Evolutionary conservation across 2,329 filamentous ascomycete genomes (phyloP).

Genomic region (Exserohilum rostratum): DNA sequence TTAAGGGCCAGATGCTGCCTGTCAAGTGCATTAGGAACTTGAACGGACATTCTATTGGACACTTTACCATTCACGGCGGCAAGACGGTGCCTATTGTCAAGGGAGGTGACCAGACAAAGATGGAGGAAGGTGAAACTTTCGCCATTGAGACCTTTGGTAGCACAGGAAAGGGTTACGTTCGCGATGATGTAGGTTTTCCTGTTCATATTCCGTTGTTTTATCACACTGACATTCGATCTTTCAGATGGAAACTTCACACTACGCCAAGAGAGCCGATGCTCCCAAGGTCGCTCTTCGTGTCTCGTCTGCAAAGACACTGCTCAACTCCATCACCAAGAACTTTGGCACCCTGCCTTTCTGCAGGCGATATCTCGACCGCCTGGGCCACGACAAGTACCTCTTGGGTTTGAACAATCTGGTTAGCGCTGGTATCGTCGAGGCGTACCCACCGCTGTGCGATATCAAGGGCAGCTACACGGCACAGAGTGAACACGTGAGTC

Average conservation of each 20-base stretch:
- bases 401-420: constrained; percentile 89
- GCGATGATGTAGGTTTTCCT: constrained; percentile 69
- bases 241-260: constrained; percentile 82
- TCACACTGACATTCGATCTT: background rate
- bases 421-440: constrained; percentile 80
- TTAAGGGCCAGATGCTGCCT: constrained; percentile 77
- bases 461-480: constrained; percentile 94
- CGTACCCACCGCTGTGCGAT: constrained; percentile 87
- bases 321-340: constrained; percentile 93
- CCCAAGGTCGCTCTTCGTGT: constrained; percentile 77
- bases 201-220: background rate
- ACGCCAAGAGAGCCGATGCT: constrained; percentile 75
- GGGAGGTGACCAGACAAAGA: constrained; percentile 85
- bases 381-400: constrained; percentile 95
- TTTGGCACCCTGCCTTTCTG: constrained; percentile 93
- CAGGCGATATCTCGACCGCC: constrained; percentile 84
- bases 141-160: constrained; percentile 96
- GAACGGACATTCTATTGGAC: constrained; percentile 88
- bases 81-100: constrained; percentile 96
- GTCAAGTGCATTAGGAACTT: constrained; percentile 87
- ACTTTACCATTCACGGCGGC: constrained; percentile 86
- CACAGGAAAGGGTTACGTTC: constrained; percentile 86
- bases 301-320: constrained; percentile 80
- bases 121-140: constrained; percentile 96
- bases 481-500: constrained; percentile 85